Base-by-base conservation (phyloP, 148 eudicot genomes). In the Simmondsia chinensis region DNA sequence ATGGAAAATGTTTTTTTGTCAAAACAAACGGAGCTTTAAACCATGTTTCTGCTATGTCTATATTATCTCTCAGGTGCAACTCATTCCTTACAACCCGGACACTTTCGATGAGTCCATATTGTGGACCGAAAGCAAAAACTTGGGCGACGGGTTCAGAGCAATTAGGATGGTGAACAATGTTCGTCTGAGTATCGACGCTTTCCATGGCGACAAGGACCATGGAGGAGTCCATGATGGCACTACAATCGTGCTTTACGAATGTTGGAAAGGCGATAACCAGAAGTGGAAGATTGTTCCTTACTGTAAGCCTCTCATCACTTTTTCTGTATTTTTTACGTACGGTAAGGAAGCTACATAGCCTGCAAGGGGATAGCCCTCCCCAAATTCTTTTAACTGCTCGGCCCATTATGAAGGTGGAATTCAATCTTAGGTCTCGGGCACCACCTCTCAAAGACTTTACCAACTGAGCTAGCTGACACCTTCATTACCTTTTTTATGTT, bases 181-280 rank as follows among this genome's bases (percentile, higher is more conserved):
- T 38, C 37, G 47, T 14, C 60, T 82, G 29, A 69, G 69, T 42
- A 41, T 82, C 6, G 91, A 82, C 48, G 91, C 91, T 46, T 72
- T 73, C 39, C 56, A 83, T 46, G 96, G 87, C 23, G 87, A 80
- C 54, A 70, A 72, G 60, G 61, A 80, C 27, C 89, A 83, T 22
- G 96, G 94, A n/a, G 94, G 96, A 27, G 80, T 88, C 20, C 87
- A 39, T 23, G 83, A 83, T 50, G 96, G 96, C 49, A 75, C 94
- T 4, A 33, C 39, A 3, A 60, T 88, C 31, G 80, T 75, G 22
- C 75, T 88, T 15, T 80, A 82, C 82, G 79, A 80, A 36, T 81
- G 77, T 66, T 59, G 60, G 56, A 88, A 83, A 63, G 94, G 87
- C 6, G 96, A 88, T 5, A 88, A 88, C 40, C 91, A 81, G 46